These are phyloP conservation scores for Pouteria campechiana DNA, from an alignment of 179 eudicot genomes.

Conservation along the genomic window DNA sequence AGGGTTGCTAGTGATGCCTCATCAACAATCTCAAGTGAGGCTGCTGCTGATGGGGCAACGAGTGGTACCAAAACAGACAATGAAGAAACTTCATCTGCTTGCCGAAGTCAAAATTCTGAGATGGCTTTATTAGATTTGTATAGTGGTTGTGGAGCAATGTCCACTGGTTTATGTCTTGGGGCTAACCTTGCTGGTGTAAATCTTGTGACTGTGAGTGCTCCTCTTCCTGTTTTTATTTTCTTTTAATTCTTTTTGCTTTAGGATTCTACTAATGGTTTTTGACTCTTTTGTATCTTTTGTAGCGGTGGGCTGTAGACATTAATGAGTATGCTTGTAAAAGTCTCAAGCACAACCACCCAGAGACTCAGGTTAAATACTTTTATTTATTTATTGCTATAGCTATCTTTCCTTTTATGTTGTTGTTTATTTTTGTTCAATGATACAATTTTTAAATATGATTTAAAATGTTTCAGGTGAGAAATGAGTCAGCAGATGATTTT, in stretches of 20 bases:
- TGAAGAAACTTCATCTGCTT: slow-evolving; percentile 6
- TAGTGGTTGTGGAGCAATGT: slow-evolving; percentile 89
- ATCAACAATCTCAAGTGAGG: slow-evolving; percentile 52
- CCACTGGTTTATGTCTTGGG: slow-evolving; percentile 78
- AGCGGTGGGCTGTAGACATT: slow-evolving; percentile 89
- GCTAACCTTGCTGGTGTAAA: slow-evolving; percentile 43
- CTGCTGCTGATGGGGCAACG: slow-evolving; percentile 8
- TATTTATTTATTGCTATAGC: neutral
- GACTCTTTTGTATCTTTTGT: neutral
- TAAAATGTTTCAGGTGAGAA: slow-evolving; percentile 59
- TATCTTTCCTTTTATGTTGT: neutral
- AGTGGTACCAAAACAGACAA: slow-evolving; percentile 14
- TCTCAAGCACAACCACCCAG: slow-evolving; percentile 64
- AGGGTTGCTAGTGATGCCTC: slow-evolving; percentile 30
- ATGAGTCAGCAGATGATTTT: slow-evolving; percentile 75
- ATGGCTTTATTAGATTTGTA: slow-evolving; percentile 50
- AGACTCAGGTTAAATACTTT: slow-evolving; percentile 44
- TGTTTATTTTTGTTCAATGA: neutral
- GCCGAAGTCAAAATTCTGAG: slow-evolving; percentile 3
- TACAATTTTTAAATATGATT: neutral
- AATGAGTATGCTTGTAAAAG: slow-evolving; percentile 65
- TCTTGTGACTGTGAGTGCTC: slow-evolving; percentile 48
- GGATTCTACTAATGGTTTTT: neutral
- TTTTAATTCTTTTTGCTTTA: neutral
- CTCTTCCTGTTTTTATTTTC: neutral